Percentiles rank a stretch among this genome's conserved stretches.
phyloP scores from a whole-genome alignment of 176 grass and related monocot genomes.

The Triticum urartu region DNA sequence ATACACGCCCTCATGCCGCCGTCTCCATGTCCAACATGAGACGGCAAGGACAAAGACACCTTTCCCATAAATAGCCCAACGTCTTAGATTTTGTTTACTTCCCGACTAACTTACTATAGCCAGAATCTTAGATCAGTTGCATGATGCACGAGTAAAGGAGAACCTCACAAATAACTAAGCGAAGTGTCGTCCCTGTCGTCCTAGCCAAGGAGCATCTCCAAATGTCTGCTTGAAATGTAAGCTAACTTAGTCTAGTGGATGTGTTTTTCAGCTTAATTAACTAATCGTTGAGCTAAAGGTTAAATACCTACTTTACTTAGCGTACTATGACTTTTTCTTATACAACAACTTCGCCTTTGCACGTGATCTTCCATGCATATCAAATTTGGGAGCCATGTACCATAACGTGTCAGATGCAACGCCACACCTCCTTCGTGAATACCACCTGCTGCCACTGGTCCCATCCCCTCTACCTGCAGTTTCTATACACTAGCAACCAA shows the following conservation, averaged over 20 bases:
- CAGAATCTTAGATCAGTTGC: constrained; percentile 17
- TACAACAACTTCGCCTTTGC: constrained; percentile 4
- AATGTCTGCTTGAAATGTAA: constrained; percentile 88
- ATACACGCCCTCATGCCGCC: no score
- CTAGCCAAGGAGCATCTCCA: constrained; percentile 46
- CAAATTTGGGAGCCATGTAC: neutral
- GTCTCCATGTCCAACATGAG: no score
- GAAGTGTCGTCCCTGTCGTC: neutral
- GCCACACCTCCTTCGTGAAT: no score
- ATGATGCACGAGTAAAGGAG: constrained; percentile 40
- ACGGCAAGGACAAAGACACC: no score
- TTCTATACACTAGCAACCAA: no score
- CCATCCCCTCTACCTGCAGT: no score
- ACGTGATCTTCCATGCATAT: neutral
- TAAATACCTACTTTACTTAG: constrained; percentile 38
- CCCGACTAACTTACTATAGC: neutral
- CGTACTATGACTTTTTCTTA: neutral
- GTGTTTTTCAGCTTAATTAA: constrained; percentile 40
- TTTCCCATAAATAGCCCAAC: neutral
- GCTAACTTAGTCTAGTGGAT: constrained; percentile 67
- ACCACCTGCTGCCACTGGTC: no score
- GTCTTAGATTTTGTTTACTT: constrained; percentile 26
- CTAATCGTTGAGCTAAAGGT: constrained; percentile 28
- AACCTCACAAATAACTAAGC: constrained; percentile 29
- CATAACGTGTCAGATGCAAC: no score